Evolutionary conservation across 306 rosid genomes (phyloP).

Genomic region (Lathyrus oleraceus): DNA sequence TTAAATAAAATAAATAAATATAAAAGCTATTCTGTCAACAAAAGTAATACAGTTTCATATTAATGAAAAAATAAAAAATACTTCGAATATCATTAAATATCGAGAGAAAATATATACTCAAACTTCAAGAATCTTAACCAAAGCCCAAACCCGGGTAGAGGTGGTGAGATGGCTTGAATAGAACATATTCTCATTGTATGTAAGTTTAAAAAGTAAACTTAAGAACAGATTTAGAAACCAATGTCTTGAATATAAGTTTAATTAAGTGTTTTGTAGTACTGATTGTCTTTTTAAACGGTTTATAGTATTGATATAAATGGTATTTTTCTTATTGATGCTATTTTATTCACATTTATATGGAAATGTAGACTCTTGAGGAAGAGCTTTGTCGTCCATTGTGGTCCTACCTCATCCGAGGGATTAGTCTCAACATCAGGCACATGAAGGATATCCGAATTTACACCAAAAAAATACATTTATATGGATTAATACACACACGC

Average conservation of each 20-base stretch:
- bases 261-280: background rate
- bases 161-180: slow-evolving; percentile 2
- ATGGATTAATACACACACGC: background rate
- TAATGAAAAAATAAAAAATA: background rate
- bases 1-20: background rate
- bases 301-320: background rate
- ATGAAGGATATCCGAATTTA: background rate
- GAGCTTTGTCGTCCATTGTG: background rate
- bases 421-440: background rate
- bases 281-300: background rate
- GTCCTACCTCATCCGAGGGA: background rate
- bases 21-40: slow-evolving; percentile 5
- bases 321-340: background rate
- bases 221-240: slow-evolving; percentile 1
- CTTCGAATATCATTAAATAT: slow-evolving; percentile 21
- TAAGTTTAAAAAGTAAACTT: background rate
- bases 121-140: slow-evolving; percentile 10
- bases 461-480: background rate
- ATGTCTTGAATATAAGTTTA: background rate
- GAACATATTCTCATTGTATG: background rate
- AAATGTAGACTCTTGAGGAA: background rate
- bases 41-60: slow-evolving; percentile 11
- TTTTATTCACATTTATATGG: background rate
- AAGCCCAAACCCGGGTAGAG: slow-evolving; percentile 1
- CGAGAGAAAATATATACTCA: background rate